Conservation (phyloP, 331 rosid species). For the Prunus yedoensis region DNA sequence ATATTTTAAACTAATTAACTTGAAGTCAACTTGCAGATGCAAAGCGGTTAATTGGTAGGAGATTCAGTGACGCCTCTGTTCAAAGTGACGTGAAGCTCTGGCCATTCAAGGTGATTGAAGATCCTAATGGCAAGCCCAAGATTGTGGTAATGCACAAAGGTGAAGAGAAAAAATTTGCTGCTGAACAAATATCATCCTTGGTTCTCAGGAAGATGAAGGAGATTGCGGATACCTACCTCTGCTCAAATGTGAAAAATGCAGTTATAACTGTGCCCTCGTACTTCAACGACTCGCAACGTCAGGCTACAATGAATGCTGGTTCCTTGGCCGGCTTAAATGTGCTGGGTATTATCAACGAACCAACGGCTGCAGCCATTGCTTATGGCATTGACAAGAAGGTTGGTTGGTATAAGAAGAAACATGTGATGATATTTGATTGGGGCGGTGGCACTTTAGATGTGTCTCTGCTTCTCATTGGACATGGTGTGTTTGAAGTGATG, state of each 20-base stretch:
- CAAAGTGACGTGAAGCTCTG: constrained; percentile 19
- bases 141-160: too few species aligned
- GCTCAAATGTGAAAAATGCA: too few species aligned
- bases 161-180: too few species aligned
- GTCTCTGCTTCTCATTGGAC: neutral
- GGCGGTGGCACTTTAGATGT: neutral
- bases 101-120: too few species aligned
- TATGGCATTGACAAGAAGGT: neutral
- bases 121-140: too few species aligned
- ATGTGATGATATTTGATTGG: neutral
- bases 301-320: neutral
- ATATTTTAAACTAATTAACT: too few species aligned
- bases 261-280: neutral
- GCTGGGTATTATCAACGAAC: neutral
- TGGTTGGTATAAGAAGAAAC: neutral
- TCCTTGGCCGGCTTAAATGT: neutral
- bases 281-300: neutral
- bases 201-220: too few species aligned
- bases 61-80: constrained; percentile 47
- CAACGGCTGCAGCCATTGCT: neutral
- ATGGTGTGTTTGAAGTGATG: neutral
- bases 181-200: too few species aligned
- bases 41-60: constrained; percentile 48
- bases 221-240: too few species aligned
- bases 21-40: constrained; percentile 11